These are phyloP conservation scores for Cladorrhinum samala DNA, from an alignment of 495 filamentous ascomycete genomes.

Conservation along the genomic window DNA sequence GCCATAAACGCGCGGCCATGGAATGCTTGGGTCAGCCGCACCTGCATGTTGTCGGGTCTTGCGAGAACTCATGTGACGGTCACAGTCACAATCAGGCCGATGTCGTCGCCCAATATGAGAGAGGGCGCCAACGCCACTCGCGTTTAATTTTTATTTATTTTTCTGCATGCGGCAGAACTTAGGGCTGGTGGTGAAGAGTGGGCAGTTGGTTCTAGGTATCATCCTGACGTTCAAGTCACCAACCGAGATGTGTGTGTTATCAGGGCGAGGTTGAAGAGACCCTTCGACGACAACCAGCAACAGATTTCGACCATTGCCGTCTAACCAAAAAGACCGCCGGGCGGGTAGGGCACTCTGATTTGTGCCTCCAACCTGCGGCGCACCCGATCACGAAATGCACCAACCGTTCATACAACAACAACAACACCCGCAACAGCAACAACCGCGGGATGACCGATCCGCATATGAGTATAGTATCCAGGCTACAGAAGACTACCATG, in stretches of 20 bases:
- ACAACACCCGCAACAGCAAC: background rate
- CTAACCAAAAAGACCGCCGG: background rate
- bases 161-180: no score
- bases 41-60: slow-evolving; percentile 19
- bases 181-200: no score
- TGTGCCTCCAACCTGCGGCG: background rate
- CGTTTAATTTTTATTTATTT: no score
- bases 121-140: slow-evolving; percentile 8
- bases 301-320: no score
- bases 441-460: slow-evolving; percentile 8
- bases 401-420: slow-evolving; percentile 10
- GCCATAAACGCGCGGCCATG: slow-evolving; percentile 5
- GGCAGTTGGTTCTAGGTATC: no score
- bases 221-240: no score
- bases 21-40: slow-evolving; percentile 25
- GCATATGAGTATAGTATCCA: slow-evolving; percentile 23
- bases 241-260: background rate
- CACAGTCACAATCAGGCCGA: slow-evolving; percentile 1
- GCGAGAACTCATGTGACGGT: slow-evolving; percentile 1
- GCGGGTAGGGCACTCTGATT: background rate
- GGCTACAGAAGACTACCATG: slow-evolving; percentile 22
- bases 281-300: no score
- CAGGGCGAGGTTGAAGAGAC: no score
- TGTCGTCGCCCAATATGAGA: slow-evolving; percentile 14
- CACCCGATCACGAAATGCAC: slow-evolving; percentile 12